Conservation (phyloP, 2,329 filamentous ascomycete species). For the Pyrenochaeta sp. region DNA sequence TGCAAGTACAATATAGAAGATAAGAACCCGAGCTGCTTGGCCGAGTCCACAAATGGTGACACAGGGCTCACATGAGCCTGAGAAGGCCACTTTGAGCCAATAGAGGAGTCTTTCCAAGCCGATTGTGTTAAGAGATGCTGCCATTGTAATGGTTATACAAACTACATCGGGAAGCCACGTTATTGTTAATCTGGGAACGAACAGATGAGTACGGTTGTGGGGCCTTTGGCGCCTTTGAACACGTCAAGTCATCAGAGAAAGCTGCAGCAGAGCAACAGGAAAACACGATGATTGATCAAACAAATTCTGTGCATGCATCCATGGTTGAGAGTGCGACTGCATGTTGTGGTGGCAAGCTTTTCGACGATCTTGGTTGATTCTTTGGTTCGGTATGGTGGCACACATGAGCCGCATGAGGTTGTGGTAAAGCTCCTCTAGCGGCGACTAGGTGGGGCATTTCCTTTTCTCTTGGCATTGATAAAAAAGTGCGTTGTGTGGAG, state of each 20-base stretch:
- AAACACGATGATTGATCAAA: background rate
- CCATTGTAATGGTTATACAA: slow-evolving; percentile 15
- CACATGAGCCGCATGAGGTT: background rate
- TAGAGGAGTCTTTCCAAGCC: slow-evolving; percentile 16
- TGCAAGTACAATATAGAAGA: slow-evolving; percentile 17
- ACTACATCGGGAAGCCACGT: slow-evolving; percentile 7
- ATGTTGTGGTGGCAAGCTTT: background rate
- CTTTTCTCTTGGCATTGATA: slow-evolving; percentile 4
- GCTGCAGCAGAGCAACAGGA: background rate
- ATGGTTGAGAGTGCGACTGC: background rate
- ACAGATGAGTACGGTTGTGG: slow-evolving; percentile 12
- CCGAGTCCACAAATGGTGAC: slow-evolving; percentile 13
- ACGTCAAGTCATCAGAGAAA: background rate
- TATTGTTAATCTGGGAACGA: slow-evolving; percentile 32
- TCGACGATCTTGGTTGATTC: background rate
- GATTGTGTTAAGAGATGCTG: slow-evolving; percentile 7
- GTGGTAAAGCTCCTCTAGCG: slow-evolving; percentile 1
- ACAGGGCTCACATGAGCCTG: slow-evolving; percentile 17
- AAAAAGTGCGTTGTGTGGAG: slow-evolving; percentile 6
- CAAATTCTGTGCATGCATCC: background rate
- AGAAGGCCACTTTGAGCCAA: slow-evolving; percentile 10
- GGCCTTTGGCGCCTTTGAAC: slow-evolving; percentile 3
- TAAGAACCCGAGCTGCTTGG: slow-evolving; percentile 15
- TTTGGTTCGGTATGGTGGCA: background rate
- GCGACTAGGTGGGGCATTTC: slow-evolving; percentile 25